phyloP scores from a whole-genome alignment of 2,329 filamentous ascomycete species.

The Helminthosporium solani region DNA sequence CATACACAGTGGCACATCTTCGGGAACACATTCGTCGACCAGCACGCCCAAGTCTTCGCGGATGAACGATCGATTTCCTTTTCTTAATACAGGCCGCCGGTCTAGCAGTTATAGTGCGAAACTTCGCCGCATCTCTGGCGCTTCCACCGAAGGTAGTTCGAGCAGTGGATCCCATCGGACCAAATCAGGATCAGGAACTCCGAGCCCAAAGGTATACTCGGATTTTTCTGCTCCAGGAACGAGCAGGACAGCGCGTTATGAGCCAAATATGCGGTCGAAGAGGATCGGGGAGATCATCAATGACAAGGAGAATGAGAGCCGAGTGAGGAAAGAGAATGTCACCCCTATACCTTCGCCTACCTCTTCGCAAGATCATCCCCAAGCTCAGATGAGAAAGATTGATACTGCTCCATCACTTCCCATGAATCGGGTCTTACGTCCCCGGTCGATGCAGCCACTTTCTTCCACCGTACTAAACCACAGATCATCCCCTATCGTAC shows the following conservation, averaged over 20 bases:
- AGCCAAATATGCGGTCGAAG: conserved; percentile 9
- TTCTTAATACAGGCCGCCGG: conserved; percentile 38
- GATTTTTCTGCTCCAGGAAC: conserved; percentile 18
- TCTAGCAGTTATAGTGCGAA: conserved; percentile 30
- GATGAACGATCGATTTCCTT: conserved; percentile 50
- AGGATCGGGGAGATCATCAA: conserved; percentile 3
- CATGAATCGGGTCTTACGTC: conserved; percentile 1
- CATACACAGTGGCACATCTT: conserved; percentile 2
- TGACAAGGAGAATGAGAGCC: conserved; percentile 17
- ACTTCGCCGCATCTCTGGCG: conserved; percentile 16
- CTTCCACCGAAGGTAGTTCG: conserved; percentile 12
- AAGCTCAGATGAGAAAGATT: not conserved
- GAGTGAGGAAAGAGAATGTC: conserved; percentile 31
- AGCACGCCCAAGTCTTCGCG: conserved; percentile 32
- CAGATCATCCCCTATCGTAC: conserved; percentile 13
- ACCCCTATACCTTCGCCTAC: conserved; percentile 11
- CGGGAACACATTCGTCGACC: conserved; percentile 7
- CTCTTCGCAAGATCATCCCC: not conserved
- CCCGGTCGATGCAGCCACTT: conserved; percentile 23
- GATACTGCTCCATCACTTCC: not conserved
- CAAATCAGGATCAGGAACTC: not conserved
- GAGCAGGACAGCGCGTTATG: conserved; percentile 6
- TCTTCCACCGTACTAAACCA: conserved; percentile 12
- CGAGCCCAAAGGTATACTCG: conserved; percentile 20
- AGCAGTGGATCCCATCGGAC: conserved; percentile 15